Base-by-base conservation (phyloP, 768 basidiomycete genomes). In the Pisolithus microcarpus region DNA sequence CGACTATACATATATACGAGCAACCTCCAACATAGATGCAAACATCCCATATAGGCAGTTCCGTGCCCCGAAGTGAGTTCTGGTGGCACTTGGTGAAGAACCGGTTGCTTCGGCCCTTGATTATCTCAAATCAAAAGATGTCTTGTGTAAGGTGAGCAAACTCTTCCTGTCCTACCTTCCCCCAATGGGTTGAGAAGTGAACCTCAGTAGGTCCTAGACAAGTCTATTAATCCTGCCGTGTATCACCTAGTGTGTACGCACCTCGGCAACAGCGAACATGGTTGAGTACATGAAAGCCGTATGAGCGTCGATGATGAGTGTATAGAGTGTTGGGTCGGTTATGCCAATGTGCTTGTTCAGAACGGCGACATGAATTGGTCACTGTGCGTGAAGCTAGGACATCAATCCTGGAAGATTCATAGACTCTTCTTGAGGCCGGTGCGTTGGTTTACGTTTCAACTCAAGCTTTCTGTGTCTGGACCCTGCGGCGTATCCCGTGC, bases 271-370 rank as follows among this genome's bases (percentile, higher is more conserved):
- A 61, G 61, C n/a, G 56, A 60, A 28, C 40, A 58, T 16, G 53
- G 51, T 16, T 55, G 48, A 48, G 51, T 45, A 9, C 56, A 57
- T 21, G 56, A 63, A 45, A 51, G 56, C 50, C 56, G 63, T 45
- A 43, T 55, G 9, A 52, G 53, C 26, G 75, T 77, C 45, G 74
- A n/a, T 23, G 79, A 80, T 57, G 61, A 65, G 24, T 79, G 87
- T 73, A 72, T 88, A 28, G 77, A 80, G 49, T 84, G 82, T 57
- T 92, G 88, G 87, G 72, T 86, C 6, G 79, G 82, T 5, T 89
- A 84, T 56, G 81, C 79, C 1, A 73, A 74, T 49, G 74, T 90
- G 16, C 58, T 82, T 15, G 75, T 85, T 6, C 76, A 77, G 55
- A 78, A 80, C 51, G 62, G 69, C 18, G 52, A 69, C 50, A 67